phyloP scores from a whole-genome alignment of 495 filamentous ascomycete genomes.

The Friedmanniomyces simplex region DNA sequence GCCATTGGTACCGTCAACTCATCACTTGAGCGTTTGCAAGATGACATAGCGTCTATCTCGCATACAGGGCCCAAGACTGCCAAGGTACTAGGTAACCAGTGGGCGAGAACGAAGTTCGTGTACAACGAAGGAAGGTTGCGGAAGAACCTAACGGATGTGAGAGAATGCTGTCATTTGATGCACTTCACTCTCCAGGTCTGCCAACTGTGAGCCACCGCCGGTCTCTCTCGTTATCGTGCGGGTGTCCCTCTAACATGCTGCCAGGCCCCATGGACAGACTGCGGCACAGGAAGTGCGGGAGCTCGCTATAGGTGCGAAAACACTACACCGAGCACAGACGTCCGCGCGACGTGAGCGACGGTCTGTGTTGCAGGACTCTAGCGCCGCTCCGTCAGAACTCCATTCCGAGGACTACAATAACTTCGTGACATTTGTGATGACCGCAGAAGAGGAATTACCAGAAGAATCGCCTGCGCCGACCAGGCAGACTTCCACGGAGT shows the following conservation, averaged over 20 bases:
- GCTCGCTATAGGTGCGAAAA: background rate
- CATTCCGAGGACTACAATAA: slow-evolving; percentile 8
- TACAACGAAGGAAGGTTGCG: background rate
- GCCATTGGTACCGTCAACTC: slow-evolving; percentile 2
- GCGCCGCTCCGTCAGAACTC: background rate
- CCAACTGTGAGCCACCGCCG: background rate
- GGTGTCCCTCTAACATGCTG: background rate
- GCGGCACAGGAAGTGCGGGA: background rate
- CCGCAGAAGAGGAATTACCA: background rate
- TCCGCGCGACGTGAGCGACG: background rate
- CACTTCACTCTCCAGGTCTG: slow-evolving; percentile 6
- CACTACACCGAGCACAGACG: slow-evolving; percentile 5
- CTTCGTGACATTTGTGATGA: background rate
- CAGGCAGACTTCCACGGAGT: background rate
- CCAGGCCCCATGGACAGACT: background rate
- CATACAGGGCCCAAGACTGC: background rate
- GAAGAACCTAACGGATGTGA: slow-evolving; percentile 6
- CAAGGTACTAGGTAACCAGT: background rate
- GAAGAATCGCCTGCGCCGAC: background rate
- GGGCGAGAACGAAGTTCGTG: background rate
- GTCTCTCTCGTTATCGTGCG: background rate
- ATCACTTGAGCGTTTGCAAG: slow-evolving; percentile 5
- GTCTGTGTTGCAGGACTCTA: background rate
- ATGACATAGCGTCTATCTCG: background rate
- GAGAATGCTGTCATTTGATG: slow-evolving; percentile 5